Conservation (phyloP, 768 basidiomycete species). For the Rhodotorula sphaerocarpa region DNA sequence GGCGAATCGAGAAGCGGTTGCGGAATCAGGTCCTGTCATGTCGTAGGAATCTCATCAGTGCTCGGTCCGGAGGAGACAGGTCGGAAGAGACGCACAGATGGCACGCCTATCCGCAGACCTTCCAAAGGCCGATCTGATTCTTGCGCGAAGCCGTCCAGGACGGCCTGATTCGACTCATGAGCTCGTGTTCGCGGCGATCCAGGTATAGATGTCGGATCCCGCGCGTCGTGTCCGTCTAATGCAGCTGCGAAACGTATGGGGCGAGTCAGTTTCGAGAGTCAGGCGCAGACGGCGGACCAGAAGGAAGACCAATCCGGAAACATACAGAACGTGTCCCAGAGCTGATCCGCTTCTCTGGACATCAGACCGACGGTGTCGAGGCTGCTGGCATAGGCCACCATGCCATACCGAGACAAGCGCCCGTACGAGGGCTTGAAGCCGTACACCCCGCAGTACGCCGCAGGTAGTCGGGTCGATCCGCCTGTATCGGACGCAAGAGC, state of each 20-base stretch:
- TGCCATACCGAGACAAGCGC: conserved; percentile 80
- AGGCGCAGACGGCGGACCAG: neutral
- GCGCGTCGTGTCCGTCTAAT: conserved; percentile 2
- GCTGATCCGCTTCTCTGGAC: conserved; percentile 51
- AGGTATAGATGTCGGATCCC: conserved; percentile 35
- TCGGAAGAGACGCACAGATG: conserved; percentile 40
- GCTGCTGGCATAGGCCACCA: conserved; percentile 88
- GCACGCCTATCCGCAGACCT: conserved; percentile 26
- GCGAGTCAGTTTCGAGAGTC: neutral
- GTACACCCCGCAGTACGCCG: conserved; percentile 83
- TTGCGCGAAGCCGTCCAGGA: neutral
- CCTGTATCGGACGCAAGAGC: conserved; percentile 92
- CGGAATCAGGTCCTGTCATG: conserved; percentile 64
- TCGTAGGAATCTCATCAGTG: neutral
- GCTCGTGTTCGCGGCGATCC: neutral
- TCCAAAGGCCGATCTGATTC: neutral
- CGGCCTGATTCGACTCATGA: no score
- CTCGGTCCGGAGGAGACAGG: conserved; percentile 48
- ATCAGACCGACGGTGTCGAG: conserved; percentile 88
- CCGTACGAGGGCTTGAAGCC: conserved; percentile 95
- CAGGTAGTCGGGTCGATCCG: conserved; percentile 84
- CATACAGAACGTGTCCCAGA: conserved; percentile 60
- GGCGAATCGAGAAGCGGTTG: conserved; percentile 48
- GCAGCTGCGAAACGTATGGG: neutral
- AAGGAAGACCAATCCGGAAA: conserved; percentile 9